Evolutionary conservation across 768 basidiomycete genomes (phyloP).

Genomic region (Lactarius psammicola): DNA sequence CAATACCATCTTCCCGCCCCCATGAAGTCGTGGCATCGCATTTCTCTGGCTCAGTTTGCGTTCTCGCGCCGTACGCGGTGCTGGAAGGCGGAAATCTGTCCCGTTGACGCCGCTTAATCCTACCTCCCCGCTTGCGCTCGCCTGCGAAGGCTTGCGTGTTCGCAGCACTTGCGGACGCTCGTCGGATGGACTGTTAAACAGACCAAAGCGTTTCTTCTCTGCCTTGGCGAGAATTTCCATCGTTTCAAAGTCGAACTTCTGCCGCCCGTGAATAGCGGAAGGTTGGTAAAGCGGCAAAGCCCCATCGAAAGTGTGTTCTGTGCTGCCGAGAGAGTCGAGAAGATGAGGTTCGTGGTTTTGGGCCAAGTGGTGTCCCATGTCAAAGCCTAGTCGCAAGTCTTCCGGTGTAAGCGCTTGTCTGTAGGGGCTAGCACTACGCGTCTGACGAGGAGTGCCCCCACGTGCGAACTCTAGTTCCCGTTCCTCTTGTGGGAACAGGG

Average conservation of each 20-base stretch:
- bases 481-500: too few relatives aligned
- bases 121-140: slow-evolving; percentile 25
- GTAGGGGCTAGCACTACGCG: neutral
- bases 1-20: too few relatives aligned
- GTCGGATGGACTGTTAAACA: slow-evolving; percentile 43
- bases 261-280: slow-evolving; percentile 45
- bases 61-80: slow-evolving; percentile 66
- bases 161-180: slow-evolving; percentile 23
- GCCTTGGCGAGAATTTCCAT: slow-evolving; percentile 76
- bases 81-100: slow-evolving; percentile 31
- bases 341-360: slow-evolving; percentile 48
- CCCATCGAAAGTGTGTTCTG: slow-evolving; percentile 34
- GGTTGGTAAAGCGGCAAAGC: too few relatives aligned
- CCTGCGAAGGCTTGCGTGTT: slow-evolving; percentile 30
- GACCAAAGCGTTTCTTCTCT: slow-evolving; percentile 65
- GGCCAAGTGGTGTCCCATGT: too few relatives aligned
- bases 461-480: too few relatives aligned
- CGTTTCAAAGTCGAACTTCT: slow-evolving; percentile 65
- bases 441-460: too few relatives aligned
- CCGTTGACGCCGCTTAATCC: slow-evolving; percentile 21
- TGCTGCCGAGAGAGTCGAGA: slow-evolving; percentile 37
- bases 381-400: slow-evolving; percentile 8
- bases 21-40: slow-evolving; percentile 59
- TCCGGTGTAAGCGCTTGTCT: neutral
- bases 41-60: slow-evolving; percentile 87